Conservation (phyloP, 83 land plant species). For the Larix sibirica region DNA sequence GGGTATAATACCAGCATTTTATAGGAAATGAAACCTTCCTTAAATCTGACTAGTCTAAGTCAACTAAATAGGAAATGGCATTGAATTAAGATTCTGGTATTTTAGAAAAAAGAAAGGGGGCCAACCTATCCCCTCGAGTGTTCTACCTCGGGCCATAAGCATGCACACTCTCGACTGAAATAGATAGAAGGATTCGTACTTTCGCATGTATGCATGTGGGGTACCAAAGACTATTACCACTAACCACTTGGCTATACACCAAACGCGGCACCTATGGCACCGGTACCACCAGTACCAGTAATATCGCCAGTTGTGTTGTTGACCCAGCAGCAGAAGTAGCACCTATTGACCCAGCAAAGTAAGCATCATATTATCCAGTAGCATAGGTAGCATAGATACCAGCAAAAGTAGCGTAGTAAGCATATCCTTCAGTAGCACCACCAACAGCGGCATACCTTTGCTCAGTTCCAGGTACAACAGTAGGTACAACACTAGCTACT, state of each 20-base stretch:
- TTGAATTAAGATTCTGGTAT: not conserved
- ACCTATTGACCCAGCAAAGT: no score
- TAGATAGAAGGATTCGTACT: not conserved
- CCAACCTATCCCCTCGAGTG: not conserved
- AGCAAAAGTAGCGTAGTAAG: no score
- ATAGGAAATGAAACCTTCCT: not conserved
- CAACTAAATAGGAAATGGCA: not conserved
- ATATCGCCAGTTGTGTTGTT: no score
- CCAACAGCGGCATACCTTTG: no score
- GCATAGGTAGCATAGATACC: no score
- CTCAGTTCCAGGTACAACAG: no score
- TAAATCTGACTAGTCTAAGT: not conserved
- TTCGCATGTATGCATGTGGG: not conserved
- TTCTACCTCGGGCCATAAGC: not conserved
- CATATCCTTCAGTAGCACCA: no score
- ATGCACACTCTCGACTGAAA: not conserved
- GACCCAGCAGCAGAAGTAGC: no score
- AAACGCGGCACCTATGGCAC: not conserved
- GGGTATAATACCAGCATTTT: not conserved
- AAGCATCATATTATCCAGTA: no score
- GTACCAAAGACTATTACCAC: conserved; percentile 1
- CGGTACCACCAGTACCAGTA: no score
- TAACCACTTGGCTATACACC: not conserved
- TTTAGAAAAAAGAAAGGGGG: not conserved
- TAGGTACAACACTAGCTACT: conserved; percentile 39